Evolutionary conservation across 306 rosid genomes (phyloP).

Genomic region (Rubus parviflorus): DNA sequence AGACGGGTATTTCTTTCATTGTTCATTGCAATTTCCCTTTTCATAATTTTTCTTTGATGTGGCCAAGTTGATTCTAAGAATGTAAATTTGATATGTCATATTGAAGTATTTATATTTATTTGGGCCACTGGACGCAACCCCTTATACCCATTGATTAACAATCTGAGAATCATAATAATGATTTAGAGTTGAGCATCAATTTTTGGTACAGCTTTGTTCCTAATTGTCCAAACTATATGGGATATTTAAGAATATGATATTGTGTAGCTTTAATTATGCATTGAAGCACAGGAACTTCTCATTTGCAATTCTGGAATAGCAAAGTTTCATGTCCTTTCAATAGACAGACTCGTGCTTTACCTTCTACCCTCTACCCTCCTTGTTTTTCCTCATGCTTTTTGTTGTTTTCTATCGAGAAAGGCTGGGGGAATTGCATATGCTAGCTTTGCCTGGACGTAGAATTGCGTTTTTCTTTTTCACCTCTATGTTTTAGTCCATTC

Average conservation of each 20-base stretch:
- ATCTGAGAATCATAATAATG: slow-evolving; percentile 1
- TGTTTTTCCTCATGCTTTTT: neutral
- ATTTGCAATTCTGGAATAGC: neutral
- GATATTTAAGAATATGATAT: slow-evolving; percentile 2
- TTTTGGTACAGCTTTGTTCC: neutral
- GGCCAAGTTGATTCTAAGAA: slow-evolving; percentile 15
- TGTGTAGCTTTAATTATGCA: neutral
- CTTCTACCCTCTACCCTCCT: neutral
- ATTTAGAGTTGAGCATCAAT: neutral
- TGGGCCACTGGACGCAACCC: slow-evolving; percentile 2
- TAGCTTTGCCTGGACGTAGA: neutral
- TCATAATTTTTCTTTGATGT: neutral
- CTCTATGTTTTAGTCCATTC: neutral
- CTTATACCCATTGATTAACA: neutral
- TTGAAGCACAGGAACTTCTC: neutral
- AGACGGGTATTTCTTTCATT: slow-evolving; percentile 28
- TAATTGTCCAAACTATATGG: neutral
- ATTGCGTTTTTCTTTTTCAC: neutral
- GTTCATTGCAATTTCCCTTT: slow-evolving; percentile 11
- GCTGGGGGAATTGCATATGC: neutral
- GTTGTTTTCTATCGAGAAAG: neutral
- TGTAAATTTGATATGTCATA: slow-evolving; percentile 21
- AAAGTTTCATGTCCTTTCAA: neutral
- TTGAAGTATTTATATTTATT: slow-evolving; percentile 17
- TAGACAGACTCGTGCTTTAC: neutral